Evolutionary conservation across 805 yeast genomes (phyloP).

Genomic region (Kazachstania bromeliacearum): DNA sequence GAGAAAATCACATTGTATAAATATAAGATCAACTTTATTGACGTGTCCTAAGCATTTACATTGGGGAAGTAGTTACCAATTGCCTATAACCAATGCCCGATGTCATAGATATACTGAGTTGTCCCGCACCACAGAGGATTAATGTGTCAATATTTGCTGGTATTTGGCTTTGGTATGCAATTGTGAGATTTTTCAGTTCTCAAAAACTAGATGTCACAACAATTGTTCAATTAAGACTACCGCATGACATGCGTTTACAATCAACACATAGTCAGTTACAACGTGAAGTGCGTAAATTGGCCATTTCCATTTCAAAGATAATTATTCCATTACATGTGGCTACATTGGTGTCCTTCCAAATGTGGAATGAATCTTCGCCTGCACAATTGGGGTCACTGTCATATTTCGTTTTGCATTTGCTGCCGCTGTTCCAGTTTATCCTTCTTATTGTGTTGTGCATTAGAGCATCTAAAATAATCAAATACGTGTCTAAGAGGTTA

Average conservation of each 20-base stretch:
- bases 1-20: too few relatives aligned
- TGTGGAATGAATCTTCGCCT: background rate
- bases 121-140: constrained; percentile 45
- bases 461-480: constrained; percentile 32
- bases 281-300: constrained; percentile 25
- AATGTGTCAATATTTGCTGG: constrained; percentile 42
- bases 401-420: constrained; percentile 1
- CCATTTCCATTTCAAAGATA: constrained; percentile 13
- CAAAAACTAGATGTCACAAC: constrained; percentile 36
- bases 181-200: constrained; percentile 33
- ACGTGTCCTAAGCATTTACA: too few relatives aligned
- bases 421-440: constrained; percentile 18
- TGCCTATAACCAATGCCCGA: background rate
- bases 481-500: constrained; percentile 31
- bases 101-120: background rate
- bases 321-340: constrained; percentile 18
- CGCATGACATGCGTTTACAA: constrained; percentile 15
- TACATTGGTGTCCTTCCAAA: constrained; percentile 4
- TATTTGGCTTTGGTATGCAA: constrained; percentile 43
- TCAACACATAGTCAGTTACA: constrained; percentile 34
- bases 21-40: too few relatives aligned
- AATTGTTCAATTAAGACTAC: constrained; percentile 16
- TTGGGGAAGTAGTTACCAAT: too few relatives aligned
- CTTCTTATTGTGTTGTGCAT: constrained; percentile 11
- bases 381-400: background rate